Evolutionary conservation across 2,329 filamentous ascomycete genomes (phyloP).

Genomic region (Hansfordia pulvinata): DNA sequence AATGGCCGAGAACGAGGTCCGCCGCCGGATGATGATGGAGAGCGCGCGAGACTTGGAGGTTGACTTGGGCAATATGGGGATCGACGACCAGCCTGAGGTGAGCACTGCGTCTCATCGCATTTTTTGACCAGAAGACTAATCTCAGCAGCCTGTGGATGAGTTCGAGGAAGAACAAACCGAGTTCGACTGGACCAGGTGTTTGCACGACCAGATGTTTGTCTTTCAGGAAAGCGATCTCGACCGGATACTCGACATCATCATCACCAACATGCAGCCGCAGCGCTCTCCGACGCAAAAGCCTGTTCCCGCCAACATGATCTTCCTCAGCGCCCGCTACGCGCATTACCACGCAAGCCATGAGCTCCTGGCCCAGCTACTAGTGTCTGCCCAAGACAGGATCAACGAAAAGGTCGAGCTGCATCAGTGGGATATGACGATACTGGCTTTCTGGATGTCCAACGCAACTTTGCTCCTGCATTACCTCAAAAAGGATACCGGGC

Average conservation of each 20-base stretch:
- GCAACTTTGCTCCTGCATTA: conserved; percentile 92
- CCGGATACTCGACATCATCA: conserved; percentile 84
- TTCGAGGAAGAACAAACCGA: conserved; percentile 82
- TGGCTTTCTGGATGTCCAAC: conserved; percentile 98
- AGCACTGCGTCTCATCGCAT: conserved; percentile 12
- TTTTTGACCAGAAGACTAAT: conserved; percentile 12
- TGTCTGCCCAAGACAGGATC: conserved; percentile 87
- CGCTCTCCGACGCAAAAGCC: conserved; percentile 94
- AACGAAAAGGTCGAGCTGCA: conserved; percentile 91
- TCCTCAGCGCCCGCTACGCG: conserved; percentile 87
- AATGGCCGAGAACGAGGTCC: conserved; percentile 91
- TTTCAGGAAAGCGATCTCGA: conserved; percentile 92
- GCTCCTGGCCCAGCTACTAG: conserved; percentile 65
- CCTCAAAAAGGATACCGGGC: conserved; percentile 79
- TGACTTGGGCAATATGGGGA: conserved; percentile 84
- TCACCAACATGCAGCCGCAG: conserved; percentile 96
- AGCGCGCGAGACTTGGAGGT: conserved; percentile 95
- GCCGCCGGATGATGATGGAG: conserved; percentile 97
- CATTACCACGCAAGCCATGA: conserved; percentile 90
- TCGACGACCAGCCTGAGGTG: conserved; percentile 92
- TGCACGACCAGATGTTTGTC: conserved; percentile 99
- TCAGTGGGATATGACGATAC: conserved; percentile 99
- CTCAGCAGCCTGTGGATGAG: conserved; percentile 52
- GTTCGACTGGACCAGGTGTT: conserved; percentile 87
- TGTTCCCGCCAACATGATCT: conserved; percentile 92